A percentile compares a stretch with the other conserved stretches of the same genome.
phyloP scores from a whole-genome alignment of 345 rosid genomes.

The Eucalyptus urophylla region DNA sequence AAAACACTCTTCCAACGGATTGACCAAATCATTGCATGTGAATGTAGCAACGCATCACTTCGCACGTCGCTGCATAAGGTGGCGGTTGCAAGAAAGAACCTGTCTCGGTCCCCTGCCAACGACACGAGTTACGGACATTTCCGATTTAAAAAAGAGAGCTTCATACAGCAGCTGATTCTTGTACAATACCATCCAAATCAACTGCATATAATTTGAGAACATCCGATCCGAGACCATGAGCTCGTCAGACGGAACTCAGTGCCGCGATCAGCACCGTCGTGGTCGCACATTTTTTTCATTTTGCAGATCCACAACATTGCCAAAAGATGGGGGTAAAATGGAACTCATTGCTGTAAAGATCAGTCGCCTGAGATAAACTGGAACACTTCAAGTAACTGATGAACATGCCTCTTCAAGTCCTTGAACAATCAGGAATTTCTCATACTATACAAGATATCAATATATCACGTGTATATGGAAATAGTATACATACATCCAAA shows the following conservation, averaged over 20 bases:
- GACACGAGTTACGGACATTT: neutral
- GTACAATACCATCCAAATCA: neutral
- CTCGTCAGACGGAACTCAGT: neutral
- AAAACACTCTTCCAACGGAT: neutral
- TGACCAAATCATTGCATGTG: neutral
- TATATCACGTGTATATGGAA: neutral
- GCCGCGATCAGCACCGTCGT: neutral
- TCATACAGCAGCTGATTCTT: neutral
- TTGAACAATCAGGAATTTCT: neutral
- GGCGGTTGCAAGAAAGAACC: neutral
- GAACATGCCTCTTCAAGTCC: neutral
- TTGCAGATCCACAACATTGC: neutral
- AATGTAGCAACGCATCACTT: neutral
- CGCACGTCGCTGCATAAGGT: neutral
- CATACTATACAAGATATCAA: neutral
- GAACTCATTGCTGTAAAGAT: neutral
- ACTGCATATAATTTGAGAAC: neutral
- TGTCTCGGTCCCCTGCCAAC: neutral
- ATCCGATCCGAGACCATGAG: neutral
- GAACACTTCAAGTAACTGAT: neutral
- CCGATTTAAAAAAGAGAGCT: neutral
- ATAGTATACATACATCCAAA: neutral
- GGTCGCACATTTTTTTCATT: neutral
- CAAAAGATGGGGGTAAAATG: neutral
- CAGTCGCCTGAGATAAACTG: neutral